Percentiles rank a stretch among this genome's conserved stretches.
These are phyloP conservation scores for Suhomyces anneliseae DNA, from an alignment of 1,139 yeast species.

Conservation along the genomic window DNA sequence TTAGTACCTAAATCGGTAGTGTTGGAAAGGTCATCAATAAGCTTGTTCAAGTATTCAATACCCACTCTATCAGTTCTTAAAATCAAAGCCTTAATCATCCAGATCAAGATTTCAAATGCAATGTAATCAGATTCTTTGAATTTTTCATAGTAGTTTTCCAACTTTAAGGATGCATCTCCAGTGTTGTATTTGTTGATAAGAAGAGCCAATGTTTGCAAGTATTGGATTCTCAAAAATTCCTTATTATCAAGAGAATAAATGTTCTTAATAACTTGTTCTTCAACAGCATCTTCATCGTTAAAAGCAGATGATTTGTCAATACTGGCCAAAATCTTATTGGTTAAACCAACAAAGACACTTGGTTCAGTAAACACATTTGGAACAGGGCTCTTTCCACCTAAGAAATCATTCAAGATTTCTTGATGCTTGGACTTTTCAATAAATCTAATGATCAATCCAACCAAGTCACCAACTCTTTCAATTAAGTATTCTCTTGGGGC, in stretches of 20 bases:
- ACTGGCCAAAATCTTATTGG: constrained; percentile 51
- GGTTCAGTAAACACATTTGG: constrained; percentile 30
- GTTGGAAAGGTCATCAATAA: constrained; percentile 14
- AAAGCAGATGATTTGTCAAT: constrained; percentile 38
- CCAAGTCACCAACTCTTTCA: constrained; percentile 38
- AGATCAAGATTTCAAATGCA: constrained; percentile 54
- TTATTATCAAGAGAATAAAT: constrained; percentile 15
- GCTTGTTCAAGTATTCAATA: constrained; percentile 36
- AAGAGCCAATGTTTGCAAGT: constrained; percentile 59
- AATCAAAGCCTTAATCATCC: constrained; percentile 73
- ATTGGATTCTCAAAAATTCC: constrained; percentile 49
- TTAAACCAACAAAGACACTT: constrained; percentile 45
- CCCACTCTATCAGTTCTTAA: constrained; percentile 56
- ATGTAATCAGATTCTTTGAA: constrained; percentile 1
- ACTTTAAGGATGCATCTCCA: neutral
- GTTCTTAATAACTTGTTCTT: constrained; percentile 18
- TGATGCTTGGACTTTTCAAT: constrained; percentile 41
- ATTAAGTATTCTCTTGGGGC: constrained; percentile 10
- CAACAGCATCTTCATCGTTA: constrained; percentile 13
- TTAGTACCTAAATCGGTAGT: constrained; percentile 7
- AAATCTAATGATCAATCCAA: constrained; percentile 39
- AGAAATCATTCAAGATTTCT: constrained; percentile 34
- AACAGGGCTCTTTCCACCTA: constrained; percentile 21
- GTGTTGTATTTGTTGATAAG: constrained; percentile 49
- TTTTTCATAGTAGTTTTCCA: constrained; percentile 2